Conservation (phyloP, 345 rosid species). For the Citrus reticulata region DNA sequence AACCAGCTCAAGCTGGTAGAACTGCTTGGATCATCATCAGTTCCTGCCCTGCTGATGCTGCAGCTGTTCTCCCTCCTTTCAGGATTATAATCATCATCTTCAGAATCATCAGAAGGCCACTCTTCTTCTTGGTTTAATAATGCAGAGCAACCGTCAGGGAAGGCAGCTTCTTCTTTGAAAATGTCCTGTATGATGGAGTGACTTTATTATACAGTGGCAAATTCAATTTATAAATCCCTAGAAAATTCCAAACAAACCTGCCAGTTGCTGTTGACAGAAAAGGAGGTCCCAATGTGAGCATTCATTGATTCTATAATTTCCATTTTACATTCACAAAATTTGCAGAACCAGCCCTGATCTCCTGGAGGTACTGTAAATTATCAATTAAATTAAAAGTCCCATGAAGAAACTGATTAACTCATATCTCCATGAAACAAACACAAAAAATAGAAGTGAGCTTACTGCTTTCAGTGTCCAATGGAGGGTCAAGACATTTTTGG, state of each 20-base stretch:
- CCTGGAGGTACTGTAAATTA: constrained; percentile 83
- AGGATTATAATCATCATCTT: constrained; percentile 90
- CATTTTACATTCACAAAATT: constrained; percentile 83
- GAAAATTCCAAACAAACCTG: constrained; percentile 46
- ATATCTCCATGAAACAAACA: not conserved
- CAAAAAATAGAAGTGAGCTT: constrained; percentile 24
- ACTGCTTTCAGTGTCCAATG: constrained; percentile 84
- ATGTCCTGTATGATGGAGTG: constrained; percentile 54
- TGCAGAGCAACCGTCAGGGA: constrained; percentile 47
- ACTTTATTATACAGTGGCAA: constrained; percentile 14
- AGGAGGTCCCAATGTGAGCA: constrained; percentile 87
- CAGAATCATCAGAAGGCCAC: constrained; percentile 99
- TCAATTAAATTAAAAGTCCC: constrained; percentile 19
- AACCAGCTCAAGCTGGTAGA: constrained; percentile 83
- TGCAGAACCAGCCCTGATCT: constrained; percentile 98
- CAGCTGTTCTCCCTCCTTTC: constrained; percentile 47
- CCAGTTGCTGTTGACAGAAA: constrained; percentile 68
- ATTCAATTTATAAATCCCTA: not conserved
- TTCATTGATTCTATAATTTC: constrained; percentile 86
- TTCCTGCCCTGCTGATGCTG: constrained; percentile 43
- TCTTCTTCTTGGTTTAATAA: constrained; percentile 59
- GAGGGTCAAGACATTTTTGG: constrained; percentile 92
- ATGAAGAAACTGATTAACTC: constrained; percentile 14
- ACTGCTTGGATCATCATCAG: constrained; percentile 43
- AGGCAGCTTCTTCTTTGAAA: constrained; percentile 76